These are phyloP conservation scores for Takashimella tepidaria DNA, from an alignment of 1,284 basidiomycete genomes.

Conservation along the genomic window DNA sequence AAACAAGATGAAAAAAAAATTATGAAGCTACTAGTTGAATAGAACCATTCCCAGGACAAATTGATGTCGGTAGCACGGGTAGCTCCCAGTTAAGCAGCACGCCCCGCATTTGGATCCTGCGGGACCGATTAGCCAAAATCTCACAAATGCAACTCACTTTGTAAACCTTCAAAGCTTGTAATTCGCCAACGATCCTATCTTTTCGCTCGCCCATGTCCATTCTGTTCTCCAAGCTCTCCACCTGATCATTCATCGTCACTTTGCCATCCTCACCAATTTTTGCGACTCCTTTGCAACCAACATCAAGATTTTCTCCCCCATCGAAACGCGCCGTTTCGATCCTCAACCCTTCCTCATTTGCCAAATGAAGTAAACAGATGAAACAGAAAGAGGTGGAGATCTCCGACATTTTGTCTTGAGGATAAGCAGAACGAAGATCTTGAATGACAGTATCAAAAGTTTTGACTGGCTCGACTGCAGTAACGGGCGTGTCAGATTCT, in stretches of 20 bases:
- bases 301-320: slow-evolving; percentile 47
- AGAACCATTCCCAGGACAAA: too few relatives aligned
- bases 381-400: slow-evolving; percentile 99
- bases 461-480: slow-evolving; percentile 57
- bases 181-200: slow-evolving; percentile 43
- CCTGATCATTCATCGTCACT: background rate
- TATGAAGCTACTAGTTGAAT: background rate
- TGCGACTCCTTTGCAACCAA: slow-evolving; percentile 36
- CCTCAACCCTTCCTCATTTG: slow-evolving; percentile 88
- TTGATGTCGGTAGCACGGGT: too few relatives aligned
- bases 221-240: background rate
- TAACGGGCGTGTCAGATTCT: slow-evolving; percentile 5
- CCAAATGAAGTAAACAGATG: slow-evolving; percentile 91
- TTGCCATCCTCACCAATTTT: slow-evolving; percentile 23
- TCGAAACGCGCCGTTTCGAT: slow-evolving; percentile 55
- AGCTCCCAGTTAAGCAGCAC: slow-evolving; percentile 31
- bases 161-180: slow-evolving; percentile 45
- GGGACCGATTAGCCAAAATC: slow-evolving; percentile 1
- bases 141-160: slow-evolving; percentile 28
- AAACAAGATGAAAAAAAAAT: background rate
- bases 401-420: slow-evolving; percentile 90
- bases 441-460: slow-evolving; percentile 80
- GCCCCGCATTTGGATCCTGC: slow-evolving; percentile 39
- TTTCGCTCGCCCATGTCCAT: slow-evolving; percentile 19
- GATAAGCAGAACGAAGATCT: slow-evolving; percentile 74